phyloP scores from a whole-genome alignment of 306 rosid genomes.

The Hylodesmum podocarpum region DNA sequence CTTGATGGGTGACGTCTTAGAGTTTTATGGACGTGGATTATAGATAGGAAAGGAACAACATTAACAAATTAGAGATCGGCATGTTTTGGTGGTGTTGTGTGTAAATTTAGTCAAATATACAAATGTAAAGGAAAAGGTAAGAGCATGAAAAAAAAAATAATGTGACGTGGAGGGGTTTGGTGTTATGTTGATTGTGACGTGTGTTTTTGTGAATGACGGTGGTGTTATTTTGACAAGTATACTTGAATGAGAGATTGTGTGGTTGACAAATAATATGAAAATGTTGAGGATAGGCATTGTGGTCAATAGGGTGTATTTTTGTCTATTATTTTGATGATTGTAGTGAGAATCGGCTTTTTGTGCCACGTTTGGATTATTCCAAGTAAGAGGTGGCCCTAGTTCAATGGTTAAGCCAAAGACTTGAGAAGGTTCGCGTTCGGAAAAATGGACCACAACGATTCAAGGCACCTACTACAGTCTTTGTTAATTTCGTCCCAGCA shows the following conservation, averaged over 20 bases:
- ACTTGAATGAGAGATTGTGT: not conserved
- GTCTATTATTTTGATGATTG: not conserved
- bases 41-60: slow-evolving; percentile 1
- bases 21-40: slow-evolving; percentile 48
- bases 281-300: not conserved
- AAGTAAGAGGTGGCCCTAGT: slow-evolving; percentile 4
- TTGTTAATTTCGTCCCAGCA: not conserved
- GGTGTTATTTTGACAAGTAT: slow-evolving; percentile 31
- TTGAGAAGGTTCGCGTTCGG: not conserved
- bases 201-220: slow-evolving; percentile 7
- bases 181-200: not conserved
- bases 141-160: not conserved
- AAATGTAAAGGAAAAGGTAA: slow-evolving; percentile 9
- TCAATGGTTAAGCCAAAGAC: slow-evolving; percentile 7
- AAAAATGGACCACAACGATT: not conserved
- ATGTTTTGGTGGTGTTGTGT: slow-evolving; percentile 18
- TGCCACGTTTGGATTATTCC: slow-evolving; percentile 32
- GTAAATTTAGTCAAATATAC: not conserved
- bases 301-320: slow-evolving; percentile 22
- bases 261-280: slow-evolving; percentile 28
- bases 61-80: slow-evolving; percentile 23
- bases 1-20: slow-evolving; percentile 33
- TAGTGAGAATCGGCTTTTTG: not conserved
- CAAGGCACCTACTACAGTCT: not conserved
- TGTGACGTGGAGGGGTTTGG: slow-evolving; percentile 28